Evolutionary conservation across 768 basidiomycete species (phyloP).

Genomic region (Sarcomyxa edulis): DNA sequence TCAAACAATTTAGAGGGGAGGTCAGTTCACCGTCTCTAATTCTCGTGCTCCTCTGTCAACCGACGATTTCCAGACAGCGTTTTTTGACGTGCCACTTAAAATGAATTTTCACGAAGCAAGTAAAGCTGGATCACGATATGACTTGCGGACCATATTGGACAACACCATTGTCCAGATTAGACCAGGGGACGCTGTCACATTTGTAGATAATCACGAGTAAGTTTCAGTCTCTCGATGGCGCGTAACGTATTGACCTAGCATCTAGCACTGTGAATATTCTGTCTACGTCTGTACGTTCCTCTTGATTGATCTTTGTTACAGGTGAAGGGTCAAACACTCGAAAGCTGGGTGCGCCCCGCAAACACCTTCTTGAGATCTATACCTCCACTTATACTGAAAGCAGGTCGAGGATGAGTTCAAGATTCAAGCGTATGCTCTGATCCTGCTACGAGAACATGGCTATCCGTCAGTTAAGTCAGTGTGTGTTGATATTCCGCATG

Average conservation of each 20-base stretch:
- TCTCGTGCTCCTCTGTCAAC: not conserved
- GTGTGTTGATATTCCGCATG: not conserved
- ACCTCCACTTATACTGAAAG: too few species aligned
- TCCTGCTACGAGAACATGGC: slow-evolving; percentile 64
- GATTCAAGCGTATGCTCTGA: slow-evolving; percentile 76
- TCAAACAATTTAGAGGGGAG: slow-evolving; percentile 60
- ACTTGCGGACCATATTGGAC: slow-evolving; percentile 71
- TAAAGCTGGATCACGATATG: slow-evolving; percentile 58
- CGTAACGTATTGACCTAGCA: not conserved
- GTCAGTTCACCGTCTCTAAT: slow-evolving; percentile 27
- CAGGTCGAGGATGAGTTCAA: slow-evolving; percentile 76
- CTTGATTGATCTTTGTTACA: slow-evolving; percentile 12
- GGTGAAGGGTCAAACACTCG: slow-evolving; percentile 65
- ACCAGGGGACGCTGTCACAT: slow-evolving; percentile 83
- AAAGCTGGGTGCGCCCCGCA: slow-evolving; percentile 66
- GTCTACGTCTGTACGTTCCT: not conserved
- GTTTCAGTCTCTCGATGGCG: slow-evolving; percentile 16
- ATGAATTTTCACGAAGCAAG: slow-evolving; percentile 79
- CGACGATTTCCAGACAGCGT: slow-evolving; percentile 54
- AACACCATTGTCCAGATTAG: slow-evolving; percentile 60
- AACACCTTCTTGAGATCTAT: not conserved
- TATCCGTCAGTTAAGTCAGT: slow-evolving; percentile 54
- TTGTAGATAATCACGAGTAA: slow-evolving; percentile 89
- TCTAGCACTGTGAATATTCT: slow-evolving; percentile 52
- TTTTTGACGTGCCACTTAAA: slow-evolving; percentile 91